phyloP scores from a whole-genome alignment of 768 basidiomycete species.

The Boletus rubescentipes region DNA sequence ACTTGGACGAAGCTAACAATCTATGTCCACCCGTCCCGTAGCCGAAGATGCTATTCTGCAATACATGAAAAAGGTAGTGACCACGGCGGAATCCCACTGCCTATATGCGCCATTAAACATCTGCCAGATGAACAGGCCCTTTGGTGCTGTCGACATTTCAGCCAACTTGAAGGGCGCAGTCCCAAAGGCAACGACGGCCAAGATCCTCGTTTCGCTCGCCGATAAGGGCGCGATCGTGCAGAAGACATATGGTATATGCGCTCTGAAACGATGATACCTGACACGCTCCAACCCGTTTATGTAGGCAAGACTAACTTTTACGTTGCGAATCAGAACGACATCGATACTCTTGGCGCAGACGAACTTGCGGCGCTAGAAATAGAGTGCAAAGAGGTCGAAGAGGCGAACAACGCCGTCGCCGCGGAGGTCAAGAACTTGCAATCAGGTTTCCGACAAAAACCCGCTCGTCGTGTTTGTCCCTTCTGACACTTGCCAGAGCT shows the following conservation, averaged over 20 bases:
- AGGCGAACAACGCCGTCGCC: slow-evolving; percentile 54
- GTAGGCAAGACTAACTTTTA: slow-evolving; percentile 85
- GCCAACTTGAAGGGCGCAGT: slow-evolving; percentile 90
- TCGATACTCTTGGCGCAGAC: slow-evolving; percentile 62
- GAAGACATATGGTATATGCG: slow-evolving; percentile 71
- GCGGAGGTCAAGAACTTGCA: slow-evolving; percentile 50
- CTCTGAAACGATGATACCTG: not conserved
- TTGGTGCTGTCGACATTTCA: slow-evolving; percentile 87
- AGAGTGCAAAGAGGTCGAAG: slow-evolving; percentile 56
- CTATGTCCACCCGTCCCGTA: slow-evolving; percentile 21
- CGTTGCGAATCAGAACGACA: slow-evolving; percentile 76
- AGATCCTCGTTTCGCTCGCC: slow-evolving; percentile 78
- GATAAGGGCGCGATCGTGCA: slow-evolving; percentile 81
- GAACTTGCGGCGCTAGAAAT: slow-evolving; percentile 59
- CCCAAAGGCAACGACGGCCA: slow-evolving; percentile 80
- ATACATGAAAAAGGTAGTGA: slow-evolving; percentile 78
- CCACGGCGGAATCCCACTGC: not conserved
- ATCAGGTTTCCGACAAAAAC: slow-evolving; percentile 18
- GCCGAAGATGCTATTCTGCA: slow-evolving; percentile 76
- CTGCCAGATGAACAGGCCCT: slow-evolving; percentile 86
- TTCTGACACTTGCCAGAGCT: slow-evolving; percentile 51
- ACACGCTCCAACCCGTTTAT: not conserved
- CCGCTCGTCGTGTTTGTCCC: not conserved
- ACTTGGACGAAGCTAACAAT: not conserved
- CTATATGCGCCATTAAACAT: slow-evolving; percentile 6